Conservation (phyloP, 2,329 filamentous ascomycete genomes). For the Phoma sp. region DNA sequence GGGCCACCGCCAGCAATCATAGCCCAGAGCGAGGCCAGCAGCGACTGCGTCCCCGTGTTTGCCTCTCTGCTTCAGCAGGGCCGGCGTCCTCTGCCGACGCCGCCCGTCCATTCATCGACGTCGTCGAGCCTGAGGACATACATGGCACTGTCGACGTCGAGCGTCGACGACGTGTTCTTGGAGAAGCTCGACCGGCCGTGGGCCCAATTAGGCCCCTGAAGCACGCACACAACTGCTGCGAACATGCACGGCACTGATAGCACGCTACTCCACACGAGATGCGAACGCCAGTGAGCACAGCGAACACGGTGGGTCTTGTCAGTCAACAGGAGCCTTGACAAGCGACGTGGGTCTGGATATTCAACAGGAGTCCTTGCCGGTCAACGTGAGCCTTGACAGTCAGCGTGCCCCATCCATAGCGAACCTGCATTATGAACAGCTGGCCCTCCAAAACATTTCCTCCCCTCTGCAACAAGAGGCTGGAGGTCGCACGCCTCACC, state of each 20-base stretch:
- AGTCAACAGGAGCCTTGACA: neutral
- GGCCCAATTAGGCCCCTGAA: slow-evolving; percentile 22
- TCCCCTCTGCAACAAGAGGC: slow-evolving; percentile 1
- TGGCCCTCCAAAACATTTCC: too few species aligned
- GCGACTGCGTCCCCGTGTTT: neutral
- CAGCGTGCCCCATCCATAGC: neutral
- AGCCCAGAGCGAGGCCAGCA: neutral
- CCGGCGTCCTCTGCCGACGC: neutral
- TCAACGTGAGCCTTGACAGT: neutral
- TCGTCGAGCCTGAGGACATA: neutral
- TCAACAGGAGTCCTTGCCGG: neutral
- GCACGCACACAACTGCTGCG: slow-evolving; percentile 23
- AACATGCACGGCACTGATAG: slow-evolving; percentile 8
- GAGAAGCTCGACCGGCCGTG: neutral
- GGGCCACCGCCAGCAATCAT: slow-evolving; percentile 7
- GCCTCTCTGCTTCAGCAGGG: neutral
- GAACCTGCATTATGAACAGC: neutral
- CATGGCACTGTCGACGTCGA: neutral
- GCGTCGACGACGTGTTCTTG: neutral
- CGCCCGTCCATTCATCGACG: neutral
- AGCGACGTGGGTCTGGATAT: neutral
- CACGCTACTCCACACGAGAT: slow-evolving; percentile 10
- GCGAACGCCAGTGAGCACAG: slow-evolving; percentile 2
- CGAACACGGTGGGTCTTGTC: neutral
- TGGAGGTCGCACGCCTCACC: slow-evolving; percentile 5